These are phyloP conservation scores for Bodo saltans DNA, from an alignment of 78 protist species.

Conservation along the genomic window DNA sequence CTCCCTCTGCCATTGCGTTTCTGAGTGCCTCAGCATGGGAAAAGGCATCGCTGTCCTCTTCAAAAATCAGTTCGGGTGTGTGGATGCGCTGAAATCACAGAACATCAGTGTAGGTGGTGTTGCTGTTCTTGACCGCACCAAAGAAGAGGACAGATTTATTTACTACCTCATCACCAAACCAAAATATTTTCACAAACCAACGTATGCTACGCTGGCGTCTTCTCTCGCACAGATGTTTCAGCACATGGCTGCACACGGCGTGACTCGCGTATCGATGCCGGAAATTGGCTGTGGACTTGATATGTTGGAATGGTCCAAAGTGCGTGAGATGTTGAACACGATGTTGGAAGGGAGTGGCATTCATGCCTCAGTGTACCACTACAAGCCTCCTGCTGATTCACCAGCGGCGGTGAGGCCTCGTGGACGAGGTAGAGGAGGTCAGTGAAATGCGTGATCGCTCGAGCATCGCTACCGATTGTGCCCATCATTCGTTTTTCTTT, in stretches of 20 bases:
- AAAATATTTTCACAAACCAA: constrained; percentile 28
- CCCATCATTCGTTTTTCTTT: no score
- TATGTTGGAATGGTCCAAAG: constrained; percentile 16
- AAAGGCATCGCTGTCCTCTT: constrained; percentile 37
- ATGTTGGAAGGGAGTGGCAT: not conserved
- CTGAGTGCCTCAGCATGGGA: constrained; percentile 29
- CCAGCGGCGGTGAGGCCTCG: not conserved
- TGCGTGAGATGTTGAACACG: not conserved
- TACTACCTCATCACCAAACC: constrained; percentile 37
- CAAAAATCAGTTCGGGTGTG: constrained; percentile 21
- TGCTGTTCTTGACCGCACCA: not conserved
- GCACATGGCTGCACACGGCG: constrained; percentile 11
- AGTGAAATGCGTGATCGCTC: no score
- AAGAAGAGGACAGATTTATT: constrained; percentile 2
- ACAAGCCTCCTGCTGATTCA: not conserved
- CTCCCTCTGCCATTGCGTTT: constrained; percentile 33
- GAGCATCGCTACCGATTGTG: no score
- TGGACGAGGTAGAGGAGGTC: not conserved
- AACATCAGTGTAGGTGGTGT: not conserved
- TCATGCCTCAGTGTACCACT: constrained; percentile 17
- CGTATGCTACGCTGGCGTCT: constrained; percentile 12
- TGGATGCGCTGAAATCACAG: constrained; percentile 26
- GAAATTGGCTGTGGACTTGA: constrained; percentile 42
- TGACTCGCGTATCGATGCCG: constrained; percentile 34
- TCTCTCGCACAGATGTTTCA: constrained; percentile 1